These are phyloP conservation scores for Hypoxylon subgilvum DNA, from an alignment of 495 filamentous ascomycete genomes.

Conservation along the genomic window DNA sequence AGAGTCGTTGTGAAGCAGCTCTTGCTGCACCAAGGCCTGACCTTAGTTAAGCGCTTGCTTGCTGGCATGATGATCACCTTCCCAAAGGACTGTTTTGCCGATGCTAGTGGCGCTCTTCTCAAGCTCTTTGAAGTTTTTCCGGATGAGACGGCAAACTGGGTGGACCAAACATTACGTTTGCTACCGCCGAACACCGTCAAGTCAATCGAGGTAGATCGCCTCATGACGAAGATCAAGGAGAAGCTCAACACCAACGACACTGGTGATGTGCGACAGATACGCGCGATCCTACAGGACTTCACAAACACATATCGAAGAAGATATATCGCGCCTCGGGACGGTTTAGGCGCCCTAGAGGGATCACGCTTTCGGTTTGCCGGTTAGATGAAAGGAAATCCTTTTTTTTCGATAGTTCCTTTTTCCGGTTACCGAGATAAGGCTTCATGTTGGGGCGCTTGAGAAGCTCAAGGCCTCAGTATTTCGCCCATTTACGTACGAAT, in stretches of 20 bases:
- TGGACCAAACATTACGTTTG: slow-evolving; percentile 80
- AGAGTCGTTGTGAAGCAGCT: slow-evolving; percentile 74
- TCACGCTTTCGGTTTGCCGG: slow-evolving; percentile 83
- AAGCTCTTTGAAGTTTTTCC: slow-evolving; percentile 87
- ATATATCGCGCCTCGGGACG: slow-evolving; percentile 93
- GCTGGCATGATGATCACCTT: slow-evolving; percentile 99
- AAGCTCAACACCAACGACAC: slow-evolving; percentile 71
- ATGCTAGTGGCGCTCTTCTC: slow-evolving; percentile 90
- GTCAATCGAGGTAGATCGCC: slow-evolving; percentile 61
- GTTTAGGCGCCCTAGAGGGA: slow-evolving; percentile 82
- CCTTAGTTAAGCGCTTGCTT: slow-evolving; percentile 81
- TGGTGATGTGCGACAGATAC: slow-evolving; percentile 70
- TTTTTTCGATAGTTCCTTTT: neutral
- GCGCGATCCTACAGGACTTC: slow-evolving; percentile 91
- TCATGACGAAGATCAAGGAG: slow-evolving; percentile 69
- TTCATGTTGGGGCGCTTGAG: neutral
- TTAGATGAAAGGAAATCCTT: slow-evolving; percentile 31
- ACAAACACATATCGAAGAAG: slow-evolving; percentile 90
- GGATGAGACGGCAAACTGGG: slow-evolving; percentile 74
- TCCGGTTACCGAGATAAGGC: neutral
- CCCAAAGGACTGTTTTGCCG: slow-evolving; percentile 90
- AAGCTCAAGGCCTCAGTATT: neutral
- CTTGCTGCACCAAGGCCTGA: slow-evolving; percentile 72
- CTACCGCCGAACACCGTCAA: slow-evolving; percentile 82
- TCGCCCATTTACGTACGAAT: neutral